Evolutionary conservation across 2,329 filamentous ascomycete genomes (phyloP), one percentile per base, ranked within the genome.

Genomic region (Exophiala oligosperma): DNA sequence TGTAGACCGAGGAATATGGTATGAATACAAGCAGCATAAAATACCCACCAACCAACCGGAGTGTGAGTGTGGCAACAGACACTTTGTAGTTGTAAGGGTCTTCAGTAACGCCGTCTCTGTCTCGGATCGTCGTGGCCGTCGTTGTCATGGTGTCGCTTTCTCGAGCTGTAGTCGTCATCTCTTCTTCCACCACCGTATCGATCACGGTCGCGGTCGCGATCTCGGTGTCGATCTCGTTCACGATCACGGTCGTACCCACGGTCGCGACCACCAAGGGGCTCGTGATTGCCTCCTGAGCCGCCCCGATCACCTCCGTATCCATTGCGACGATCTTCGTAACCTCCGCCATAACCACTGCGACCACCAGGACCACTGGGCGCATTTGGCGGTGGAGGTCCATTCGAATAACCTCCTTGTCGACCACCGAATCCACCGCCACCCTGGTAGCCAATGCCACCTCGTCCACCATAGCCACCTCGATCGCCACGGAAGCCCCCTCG

Each of bases 111-210:
- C 70, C 84, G 79, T 71, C 83, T 81, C 67, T 78, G 79, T 66
- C 84, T 80, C 51, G 80, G 79, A 74, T 96, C 92, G 70, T 96
- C 91, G 76, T 92, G 88, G 65, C 84, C 83, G 71, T 87, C 86
- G 70, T 88, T 89, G 52, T 95, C 92, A 74, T 89, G 91, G 52
- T 86, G 81, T 71, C 87, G 84, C 70, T 80, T 90, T 83, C 71
- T 84, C 75, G 74, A 77, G 58, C 81, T 78, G 52, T 82, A 74
- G 57, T 81, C 82, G 65, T 84, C 80, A 50, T 61, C 59, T 28
- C 49, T 55, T 49, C 64, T 71, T 35, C 73, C 70, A 52, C 75
- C 72, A 41, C 77, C 68, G 56, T 75, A 74, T 60, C 76, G 74
- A 56, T 77, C 70, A 49, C 68, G 61, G 59, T 70, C 69, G 23